phyloP scores from a whole-genome alignment of 768 basidiomycete genomes.

The Suillus placidus region DNA sequence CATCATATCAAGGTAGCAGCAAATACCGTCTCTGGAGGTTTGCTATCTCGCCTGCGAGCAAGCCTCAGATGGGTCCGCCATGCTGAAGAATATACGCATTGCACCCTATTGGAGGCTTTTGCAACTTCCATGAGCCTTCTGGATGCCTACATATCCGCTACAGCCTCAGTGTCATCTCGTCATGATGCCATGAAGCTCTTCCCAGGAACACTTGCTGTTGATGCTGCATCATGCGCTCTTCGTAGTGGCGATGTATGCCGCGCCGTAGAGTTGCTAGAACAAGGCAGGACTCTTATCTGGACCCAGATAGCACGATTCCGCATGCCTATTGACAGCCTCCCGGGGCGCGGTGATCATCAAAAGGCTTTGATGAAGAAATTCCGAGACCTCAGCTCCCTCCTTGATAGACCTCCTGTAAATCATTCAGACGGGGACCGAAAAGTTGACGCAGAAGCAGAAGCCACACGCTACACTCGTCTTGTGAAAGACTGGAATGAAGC shows the following conservation, averaged over 20 bases:
- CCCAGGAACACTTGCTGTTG: constrained; percentile 12
- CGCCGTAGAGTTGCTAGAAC: constrained; percentile 34
- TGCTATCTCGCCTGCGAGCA: too few species aligned
- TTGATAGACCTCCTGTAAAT: neutral
- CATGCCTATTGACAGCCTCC: constrained; percentile 1
- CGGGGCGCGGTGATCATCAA: neutral
- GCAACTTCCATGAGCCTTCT: constrained; percentile 11
- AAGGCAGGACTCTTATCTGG: constrained; percentile 35
- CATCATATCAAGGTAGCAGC: neutral
- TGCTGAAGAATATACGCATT: neutral
- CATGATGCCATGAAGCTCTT: neutral
- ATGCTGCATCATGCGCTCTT: constrained; percentile 17
- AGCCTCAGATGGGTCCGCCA: neutral
- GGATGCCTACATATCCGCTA: constrained; percentile 1
- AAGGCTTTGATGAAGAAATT: neutral
- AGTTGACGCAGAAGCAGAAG: neutral
- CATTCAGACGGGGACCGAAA: neutral
- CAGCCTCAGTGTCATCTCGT: constrained; percentile 4
- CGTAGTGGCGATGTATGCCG: constrained; percentile 7
- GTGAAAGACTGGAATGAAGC: constrained; percentile 15
- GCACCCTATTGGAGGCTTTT: neutral
- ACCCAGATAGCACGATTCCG: constrained; percentile 19
- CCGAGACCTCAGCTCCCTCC: neutral
- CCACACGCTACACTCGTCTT: neutral
- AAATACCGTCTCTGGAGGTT: neutral